These are phyloP conservation scores for Gossypium rotundifolium DNA, from an alignment of 345 rosid genomes.

Conservation along the genomic window DNA sequence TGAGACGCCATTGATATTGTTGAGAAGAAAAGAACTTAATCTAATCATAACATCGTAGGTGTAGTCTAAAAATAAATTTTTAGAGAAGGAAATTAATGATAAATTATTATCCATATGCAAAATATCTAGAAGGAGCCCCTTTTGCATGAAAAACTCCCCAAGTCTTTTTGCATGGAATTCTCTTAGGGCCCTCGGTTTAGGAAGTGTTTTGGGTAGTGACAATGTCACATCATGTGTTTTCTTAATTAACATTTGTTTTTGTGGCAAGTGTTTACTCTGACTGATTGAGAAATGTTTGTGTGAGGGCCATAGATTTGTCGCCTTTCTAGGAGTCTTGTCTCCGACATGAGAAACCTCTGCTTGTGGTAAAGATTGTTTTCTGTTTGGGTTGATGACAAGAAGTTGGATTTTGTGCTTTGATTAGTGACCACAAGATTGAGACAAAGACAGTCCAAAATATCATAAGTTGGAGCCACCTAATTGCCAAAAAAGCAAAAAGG, in stretches of 20 bases:
- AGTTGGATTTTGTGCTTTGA: background rate
- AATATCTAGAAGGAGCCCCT: background rate
- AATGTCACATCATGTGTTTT: background rate
- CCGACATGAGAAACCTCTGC: conserved; percentile 2
- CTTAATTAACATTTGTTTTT: background rate
- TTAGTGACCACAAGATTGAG: conserved; percentile 2
- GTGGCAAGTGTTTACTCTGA: background rate
- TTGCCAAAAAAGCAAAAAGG: background rate
- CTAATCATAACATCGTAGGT: background rate
- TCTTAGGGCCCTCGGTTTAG: background rate
- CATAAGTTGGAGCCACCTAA: background rate
- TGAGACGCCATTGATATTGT: background rate
- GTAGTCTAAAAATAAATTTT: background rate
- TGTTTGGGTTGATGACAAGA: background rate
- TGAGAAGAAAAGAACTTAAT: background rate
- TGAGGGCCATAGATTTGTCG: background rate
- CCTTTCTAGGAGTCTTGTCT: background rate
- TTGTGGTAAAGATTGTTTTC: background rate
- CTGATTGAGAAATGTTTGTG: background rate
- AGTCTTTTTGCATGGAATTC: background rate
- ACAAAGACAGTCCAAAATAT: background rate
- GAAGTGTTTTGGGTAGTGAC: background rate
- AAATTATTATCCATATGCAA: background rate
- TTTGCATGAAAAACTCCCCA: background rate
- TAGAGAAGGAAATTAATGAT: background rate